These are phyloP conservation scores for Trichosanthes cucumerina DNA, from an alignment of 306 rosid genomes.

Conservation along the genomic window DNA sequence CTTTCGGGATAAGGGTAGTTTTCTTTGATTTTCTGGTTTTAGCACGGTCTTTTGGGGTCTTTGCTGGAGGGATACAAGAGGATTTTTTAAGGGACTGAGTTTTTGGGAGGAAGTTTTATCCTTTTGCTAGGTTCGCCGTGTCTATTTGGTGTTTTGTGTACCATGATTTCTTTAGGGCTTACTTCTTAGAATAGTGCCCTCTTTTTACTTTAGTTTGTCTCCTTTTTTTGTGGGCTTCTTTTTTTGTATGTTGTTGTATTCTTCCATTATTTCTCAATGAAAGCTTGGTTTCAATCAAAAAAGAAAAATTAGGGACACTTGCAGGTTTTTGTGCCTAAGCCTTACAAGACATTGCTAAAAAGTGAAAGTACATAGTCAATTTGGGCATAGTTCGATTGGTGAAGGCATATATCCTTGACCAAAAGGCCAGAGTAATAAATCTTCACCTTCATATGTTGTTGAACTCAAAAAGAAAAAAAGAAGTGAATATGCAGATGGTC, in stretches of 20 bases:
- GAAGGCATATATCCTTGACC: too few relatives aligned
- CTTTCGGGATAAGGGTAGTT: too few relatives aligned
- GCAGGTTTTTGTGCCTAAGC: not conserved
- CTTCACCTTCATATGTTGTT: too few relatives aligned
- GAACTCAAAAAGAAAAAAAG: too few relatives aligned
- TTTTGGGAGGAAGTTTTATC: not conserved
- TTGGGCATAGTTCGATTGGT: too few relatives aligned
- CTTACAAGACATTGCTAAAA: not conserved
- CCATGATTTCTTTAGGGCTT: not conserved
- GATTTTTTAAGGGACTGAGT: too few relatives aligned
- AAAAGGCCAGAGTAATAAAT: too few relatives aligned
- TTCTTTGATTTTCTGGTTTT: too few relatives aligned
- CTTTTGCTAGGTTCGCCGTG: not conserved
- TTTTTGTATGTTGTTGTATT: too few relatives aligned
- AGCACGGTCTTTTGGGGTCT: too few relatives aligned
- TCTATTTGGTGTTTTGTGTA: not conserved
- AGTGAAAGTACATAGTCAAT: not conserved
- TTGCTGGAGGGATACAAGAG: too few relatives aligned
- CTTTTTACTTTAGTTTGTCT: not conserved
- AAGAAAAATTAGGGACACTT: not conserved
- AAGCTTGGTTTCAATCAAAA: not conserved
- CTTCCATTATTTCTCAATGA: too few relatives aligned
- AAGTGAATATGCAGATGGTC: not conserved
- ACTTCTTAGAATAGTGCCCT: not conserved
- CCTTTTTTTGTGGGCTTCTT: not conserved